Evolutionary conservation across 768 basidiomycete species (phyloP).

Genomic region (Clitopilus passeckerianus): DNA sequence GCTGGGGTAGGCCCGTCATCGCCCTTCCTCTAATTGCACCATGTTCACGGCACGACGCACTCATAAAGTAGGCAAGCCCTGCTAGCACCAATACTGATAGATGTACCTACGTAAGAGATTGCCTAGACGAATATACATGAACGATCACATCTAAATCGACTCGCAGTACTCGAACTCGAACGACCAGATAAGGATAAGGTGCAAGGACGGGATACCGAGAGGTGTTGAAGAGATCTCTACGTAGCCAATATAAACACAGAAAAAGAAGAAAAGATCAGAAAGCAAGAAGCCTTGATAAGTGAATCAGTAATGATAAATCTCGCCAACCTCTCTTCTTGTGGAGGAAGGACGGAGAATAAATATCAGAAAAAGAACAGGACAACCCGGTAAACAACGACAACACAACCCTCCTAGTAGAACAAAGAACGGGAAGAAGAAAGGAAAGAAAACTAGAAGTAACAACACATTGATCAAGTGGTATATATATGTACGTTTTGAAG

Average conservation of each 20-base stretch:
- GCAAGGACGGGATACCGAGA: constrained; percentile 4
- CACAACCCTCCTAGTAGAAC: background rate
- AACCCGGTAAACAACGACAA: background rate
- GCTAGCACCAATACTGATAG: constrained; percentile 7
- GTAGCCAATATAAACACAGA: background rate
- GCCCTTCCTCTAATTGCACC: no score
- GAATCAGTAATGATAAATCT: background rate
- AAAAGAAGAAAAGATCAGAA: background rate
- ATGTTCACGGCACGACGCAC: background rate
- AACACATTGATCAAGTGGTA: constrained; percentile 11
- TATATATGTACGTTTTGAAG: constrained; percentile 7
- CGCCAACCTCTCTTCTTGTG: background rate
- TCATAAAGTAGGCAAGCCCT: constrained; percentile 8
- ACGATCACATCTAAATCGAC: background rate
- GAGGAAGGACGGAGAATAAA: background rate
- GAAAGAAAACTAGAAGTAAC: constrained; percentile 4
- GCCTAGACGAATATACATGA: constrained; percentile 1
- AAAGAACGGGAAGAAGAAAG: constrained; percentile 2
- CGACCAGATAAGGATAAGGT: background rate
- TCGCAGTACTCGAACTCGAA: background rate
- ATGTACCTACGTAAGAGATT: constrained; percentile 4
- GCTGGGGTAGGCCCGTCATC: no score
- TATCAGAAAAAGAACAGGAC: background rate
- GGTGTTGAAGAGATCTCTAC: constrained; percentile 23
- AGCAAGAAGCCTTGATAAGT: background rate